Percentiles rank a stretch among this genome's conserved stretches.
phyloP scores from a whole-genome alignment of 2,329 filamentous ascomycete genomes.

The Pseudopithomyces chartarum region DNA sequence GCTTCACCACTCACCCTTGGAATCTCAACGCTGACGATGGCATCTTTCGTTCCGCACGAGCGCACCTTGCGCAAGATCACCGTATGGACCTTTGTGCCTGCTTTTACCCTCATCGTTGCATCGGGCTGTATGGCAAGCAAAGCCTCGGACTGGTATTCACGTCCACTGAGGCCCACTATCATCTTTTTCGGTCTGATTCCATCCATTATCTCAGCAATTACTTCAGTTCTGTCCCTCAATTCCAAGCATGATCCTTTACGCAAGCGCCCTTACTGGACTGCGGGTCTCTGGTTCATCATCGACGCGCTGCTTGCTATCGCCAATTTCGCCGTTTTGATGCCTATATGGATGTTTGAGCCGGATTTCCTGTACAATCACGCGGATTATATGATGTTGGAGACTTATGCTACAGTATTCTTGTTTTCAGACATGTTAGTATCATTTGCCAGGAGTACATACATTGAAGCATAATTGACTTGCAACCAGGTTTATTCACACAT shows the following conservation, averaged over 20 bases:
- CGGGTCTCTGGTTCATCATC: not conserved
- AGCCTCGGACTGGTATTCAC: too few relatives aligned
- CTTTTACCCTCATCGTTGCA: slow-evolving; percentile 1
- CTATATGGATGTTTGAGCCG: not conserved
- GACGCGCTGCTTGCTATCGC: not conserved
- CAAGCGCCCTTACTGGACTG: not conserved
- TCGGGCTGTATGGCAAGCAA: not conserved
- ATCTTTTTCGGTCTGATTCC: slow-evolving; percentile 2
- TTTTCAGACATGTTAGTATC: not conserved
- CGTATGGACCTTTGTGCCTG: not conserved
- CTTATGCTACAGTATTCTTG: slow-evolving; percentile 3
- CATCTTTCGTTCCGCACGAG: not conserved
- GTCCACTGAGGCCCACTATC: too few relatives aligned
- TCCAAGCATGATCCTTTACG: not conserved
- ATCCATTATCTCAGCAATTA: not conserved
- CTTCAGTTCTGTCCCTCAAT: not conserved
- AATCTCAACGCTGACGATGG: not conserved
- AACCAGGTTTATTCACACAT: slow-evolving; percentile 1
- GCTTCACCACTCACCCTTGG: not conserved
- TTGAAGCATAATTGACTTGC: not conserved
- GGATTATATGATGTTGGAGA: slow-evolving; percentile 5
- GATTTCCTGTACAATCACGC: not conserved
- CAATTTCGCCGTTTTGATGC: not conserved
- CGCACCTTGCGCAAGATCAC: not conserved
- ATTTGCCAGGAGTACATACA: too few relatives aligned